A percentile compares a stretch with the other conserved stretches of the same genome.
phyloP scores from a whole-genome alignment of 805 yeast genomes.

The Starmerella apis region DNA sequence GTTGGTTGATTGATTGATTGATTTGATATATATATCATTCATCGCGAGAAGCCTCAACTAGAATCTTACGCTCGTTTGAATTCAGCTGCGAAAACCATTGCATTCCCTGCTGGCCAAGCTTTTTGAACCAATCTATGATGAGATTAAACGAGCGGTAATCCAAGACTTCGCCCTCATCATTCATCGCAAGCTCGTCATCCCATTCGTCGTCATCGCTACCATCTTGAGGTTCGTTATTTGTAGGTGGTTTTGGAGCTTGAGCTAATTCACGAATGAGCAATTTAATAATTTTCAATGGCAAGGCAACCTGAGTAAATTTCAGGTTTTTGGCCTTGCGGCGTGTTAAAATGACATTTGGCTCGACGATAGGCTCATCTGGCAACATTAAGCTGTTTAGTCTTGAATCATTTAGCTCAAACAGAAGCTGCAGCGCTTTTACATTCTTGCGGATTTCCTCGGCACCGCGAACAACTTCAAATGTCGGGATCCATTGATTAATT shows the following conservation, averaged over 20 bases:
- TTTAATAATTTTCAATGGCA: constrained; percentile 61
- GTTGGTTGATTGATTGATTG: too few species aligned
- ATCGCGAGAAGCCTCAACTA: constrained; percentile 11
- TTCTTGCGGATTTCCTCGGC: constrained; percentile 55
- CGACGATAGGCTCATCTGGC: constrained; percentile 57
- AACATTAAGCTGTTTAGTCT: constrained; percentile 46
- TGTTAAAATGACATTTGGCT: constrained; percentile 59
- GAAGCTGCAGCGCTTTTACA: constrained; percentile 58
- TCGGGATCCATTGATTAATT: constrained; percentile 70
- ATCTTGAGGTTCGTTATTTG: constrained; percentile 14
- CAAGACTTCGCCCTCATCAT: constrained; percentile 22
- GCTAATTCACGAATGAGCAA: constrained; percentile 58
- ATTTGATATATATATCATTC: not conserved
- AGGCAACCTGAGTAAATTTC: constrained; percentile 55
- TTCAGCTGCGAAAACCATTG: constrained; percentile 21
- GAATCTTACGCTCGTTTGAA: constrained; percentile 16
- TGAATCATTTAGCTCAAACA: constrained; percentile 50
- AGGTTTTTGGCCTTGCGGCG: constrained; percentile 67
- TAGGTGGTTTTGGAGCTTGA: constrained; percentile 41
- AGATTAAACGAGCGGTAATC: constrained; percentile 25
- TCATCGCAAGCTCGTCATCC: constrained; percentile 31
- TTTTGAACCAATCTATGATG: constrained; percentile 27
- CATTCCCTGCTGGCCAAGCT: constrained; percentile 18
- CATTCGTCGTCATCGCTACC: constrained; percentile 34
- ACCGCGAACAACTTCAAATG: constrained; percentile 74